Evolutionary conservation across 2,329 filamentous ascomycete genomes (phyloP), one percentile per base, ranked within the genome.

Genomic region (Colletotrichum scovillei): DNA sequence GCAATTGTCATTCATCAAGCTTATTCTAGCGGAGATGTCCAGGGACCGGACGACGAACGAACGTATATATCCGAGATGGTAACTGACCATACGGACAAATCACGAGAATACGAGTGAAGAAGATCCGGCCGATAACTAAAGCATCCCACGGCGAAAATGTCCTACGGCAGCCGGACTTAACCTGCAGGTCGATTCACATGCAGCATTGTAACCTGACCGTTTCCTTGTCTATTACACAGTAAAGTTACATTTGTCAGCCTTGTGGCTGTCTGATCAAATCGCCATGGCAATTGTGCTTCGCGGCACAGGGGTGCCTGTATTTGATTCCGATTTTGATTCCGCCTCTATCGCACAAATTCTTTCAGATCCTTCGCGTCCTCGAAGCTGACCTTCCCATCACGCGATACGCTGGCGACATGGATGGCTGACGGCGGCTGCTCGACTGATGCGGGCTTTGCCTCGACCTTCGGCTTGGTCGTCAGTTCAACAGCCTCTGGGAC

Each of bases 301-400:
- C 19, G 26, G 26, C 46, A 26, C 22, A 26, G 24, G 24, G 5
- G 55, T 35, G n/a, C 52, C 56, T 19, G 11, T 24, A 8, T 30
- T n/a, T 49, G 35, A 14, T 38, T 57, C 32, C 19, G 16, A 22
- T 7, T 56, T 42, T 56, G 22, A 0, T 19, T 12, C 63, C 28
- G 26, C 78, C 76, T 30, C 52, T 65, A 88, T 76, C 83, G 81
- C 52, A 89, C 85, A 79, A 89, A 88, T 68, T 90, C 87, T 77
- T 90, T 90, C 53, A 91, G 79, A 63, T 88, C 86, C 78, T 88
- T 90, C n/a, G 82, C 82, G 59, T 91, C 88, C 77, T 91, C 87
- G 77, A 94, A 91, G 49, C 86, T 85, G n/a, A 92, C 91, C 81
- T 92, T 93, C 22, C 92, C 92, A 75, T 91, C 89, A 76, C 86